Evolutionary conservation across 225 moss, liverwort and hornwort genomes (phyloP).

Genomic region (Climacium dendroides): DNA sequence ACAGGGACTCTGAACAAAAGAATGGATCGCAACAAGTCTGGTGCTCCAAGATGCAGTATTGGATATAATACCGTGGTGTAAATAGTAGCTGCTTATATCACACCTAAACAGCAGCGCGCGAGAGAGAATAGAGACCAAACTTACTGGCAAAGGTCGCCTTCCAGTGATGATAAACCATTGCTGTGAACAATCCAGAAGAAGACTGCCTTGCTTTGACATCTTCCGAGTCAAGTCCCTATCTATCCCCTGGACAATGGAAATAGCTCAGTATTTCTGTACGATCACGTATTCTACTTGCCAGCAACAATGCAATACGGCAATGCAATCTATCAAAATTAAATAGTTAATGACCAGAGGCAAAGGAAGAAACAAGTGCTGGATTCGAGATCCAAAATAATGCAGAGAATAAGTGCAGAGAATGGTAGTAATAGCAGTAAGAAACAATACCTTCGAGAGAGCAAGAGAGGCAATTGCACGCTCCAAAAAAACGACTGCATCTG

Average conservation of each 20-base stretch:
- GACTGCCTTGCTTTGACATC: conserved; percentile 45
- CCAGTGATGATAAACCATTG: conserved; percentile 80
- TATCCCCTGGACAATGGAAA: conserved; percentile 18
- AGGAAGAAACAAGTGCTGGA: neutral
- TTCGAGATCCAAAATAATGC: neutral
- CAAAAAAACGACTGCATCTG: conserved; percentile 54
- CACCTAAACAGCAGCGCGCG: neutral
- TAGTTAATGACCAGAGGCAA: neutral
- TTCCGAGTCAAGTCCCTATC: conserved; percentile 41
- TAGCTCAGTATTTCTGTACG: neutral
- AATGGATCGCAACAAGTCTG: neutral
- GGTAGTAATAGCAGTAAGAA: neutral
- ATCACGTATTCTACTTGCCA: neutral
- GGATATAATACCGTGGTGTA: neutral
- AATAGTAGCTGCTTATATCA: neutral
- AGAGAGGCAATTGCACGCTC: conserved; percentile 71
- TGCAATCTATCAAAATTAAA: neutral
- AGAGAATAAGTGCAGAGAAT: too few species aligned
- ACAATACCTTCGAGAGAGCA: conserved; percentile 28
- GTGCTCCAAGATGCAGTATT: neutral
- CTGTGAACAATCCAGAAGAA: conserved; percentile 63
- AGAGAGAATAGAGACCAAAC: neutral
- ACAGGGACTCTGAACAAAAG: neutral
- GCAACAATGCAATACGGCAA: neutral
- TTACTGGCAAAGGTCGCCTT: conserved; percentile 75